A percentile compares a stretch with the other conserved stretches of the same genome.
Evolutionary conservation across 1,139 yeast genomes (phyloP).

Genomic region (Meyerozyma smithsonii): DNA sequence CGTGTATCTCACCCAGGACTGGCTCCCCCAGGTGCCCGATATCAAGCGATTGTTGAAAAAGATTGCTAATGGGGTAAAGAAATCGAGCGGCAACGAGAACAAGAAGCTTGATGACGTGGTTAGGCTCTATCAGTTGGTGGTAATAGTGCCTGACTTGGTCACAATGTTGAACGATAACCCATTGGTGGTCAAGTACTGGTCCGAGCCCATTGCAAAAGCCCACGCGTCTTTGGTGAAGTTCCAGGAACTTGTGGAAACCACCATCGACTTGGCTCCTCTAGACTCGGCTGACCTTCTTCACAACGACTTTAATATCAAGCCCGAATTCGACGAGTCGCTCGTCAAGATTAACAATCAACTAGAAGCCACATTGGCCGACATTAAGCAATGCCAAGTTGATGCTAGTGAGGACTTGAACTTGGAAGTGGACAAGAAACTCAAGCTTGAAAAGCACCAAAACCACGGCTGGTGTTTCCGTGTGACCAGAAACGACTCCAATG

Average conservation of each 20-base stretch:
- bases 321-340: slow-evolving; percentile 82
- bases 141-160: slow-evolving; percentile 64
- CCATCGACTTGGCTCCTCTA: slow-evolving; percentile 80
- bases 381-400: slow-evolving; percentile 55
- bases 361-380: slow-evolving; percentile 49
- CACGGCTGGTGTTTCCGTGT: slow-evolving; percentile 95
- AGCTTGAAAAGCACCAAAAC: slow-evolving; percentile 77
- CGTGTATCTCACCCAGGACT: slow-evolving; percentile 60
- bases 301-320: slow-evolving; percentile 76
- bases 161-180: slow-evolving; percentile 36
- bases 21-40: slow-evolving; percentile 76
- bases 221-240: slow-evolving; percentile 56
- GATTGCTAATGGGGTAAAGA: slow-evolving; percentile 38
- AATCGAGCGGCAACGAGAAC: slow-evolving; percentile 32
- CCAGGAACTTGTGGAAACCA: slow-evolving; percentile 85
- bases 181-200: slow-evolving; percentile 51
- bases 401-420: slow-evolving; percentile 73
- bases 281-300: slow-evolving; percentile 42
- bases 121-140: slow-evolving; percentile 76
- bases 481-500: slow-evolving; percentile 83
- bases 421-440: slow-evolving; percentile 82
- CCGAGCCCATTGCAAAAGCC: slow-evolving; percentile 48
- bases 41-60: slow-evolving; percentile 70
- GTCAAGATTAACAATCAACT: slow-evolving; percentile 55
- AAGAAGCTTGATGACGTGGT: slow-evolving; percentile 79